Base-by-base conservation (phyloP, 2,329 filamentous ascomycete genomes). In the Aspergillus nomiae region DNA sequence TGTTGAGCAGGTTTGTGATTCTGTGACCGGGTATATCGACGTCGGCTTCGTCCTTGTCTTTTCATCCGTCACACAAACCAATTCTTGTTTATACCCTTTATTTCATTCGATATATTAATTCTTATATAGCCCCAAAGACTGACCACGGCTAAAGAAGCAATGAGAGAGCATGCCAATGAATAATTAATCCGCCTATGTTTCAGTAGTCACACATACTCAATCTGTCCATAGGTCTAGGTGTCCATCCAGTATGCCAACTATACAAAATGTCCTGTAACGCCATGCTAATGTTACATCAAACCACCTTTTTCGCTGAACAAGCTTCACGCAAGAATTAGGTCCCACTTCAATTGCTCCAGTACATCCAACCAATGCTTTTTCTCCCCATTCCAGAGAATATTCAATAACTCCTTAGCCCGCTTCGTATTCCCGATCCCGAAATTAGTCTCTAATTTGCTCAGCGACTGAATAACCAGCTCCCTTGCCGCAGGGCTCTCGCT, bases 371-470 rank as follows among this genome's bases (percentile, higher is more conserved):
- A 77, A 65, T 77, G 74, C 38, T 58, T 63, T 24, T 61, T 64
- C 26, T 59, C 59, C 16, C 60, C 69, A 16, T 63, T 60, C 74
- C 74, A 77, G 14, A 77, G 63, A 2, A 74, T 61, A 24, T 48
- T 32, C 41, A 77, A 63, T 10, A 76, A 26, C 41, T 77, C 74
- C 62, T 74, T 75, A 9, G 71, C 75, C 8, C 75, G 71, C 45
- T 67, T 61, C 8, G 75, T 73, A 71, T 77, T 77, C 2, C 74
- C 74, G 58, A 77, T 77, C 2, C 75, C 74, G 59, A 77, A 78
- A 58, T 76, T 77, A 19, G 59, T 38, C 38, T 77, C 74, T 12
- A 78, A 50, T 19, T 69, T 73, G 11, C 61, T 60, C 24, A 78
- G 58, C 0, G 71, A 73, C n/a, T 58, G 51, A 9, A 74, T 51